Base-by-base conservation (phyloP, 2,329 filamentous ascomycete genomes). In the Apiospora kogelbergensis region DNA sequence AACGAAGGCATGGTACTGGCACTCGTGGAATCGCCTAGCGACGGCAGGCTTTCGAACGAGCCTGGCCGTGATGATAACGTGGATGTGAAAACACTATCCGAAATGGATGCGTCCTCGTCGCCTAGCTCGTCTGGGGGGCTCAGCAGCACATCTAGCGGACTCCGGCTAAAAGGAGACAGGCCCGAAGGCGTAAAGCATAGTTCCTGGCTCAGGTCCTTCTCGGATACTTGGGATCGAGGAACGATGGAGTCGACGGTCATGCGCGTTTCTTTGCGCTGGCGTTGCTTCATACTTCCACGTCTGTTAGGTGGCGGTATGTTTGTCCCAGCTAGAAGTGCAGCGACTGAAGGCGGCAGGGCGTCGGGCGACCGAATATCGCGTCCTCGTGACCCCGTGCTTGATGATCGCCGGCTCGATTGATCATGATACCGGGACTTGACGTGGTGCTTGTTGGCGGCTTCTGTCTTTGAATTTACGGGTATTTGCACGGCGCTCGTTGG, bases 1-100 rank as follows among this genome's bases (percentile, higher is more conserved):
- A 85, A 71, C 6, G 86, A 87, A 1, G 84, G 84, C 3, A 84
- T 72, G 1, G 80, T 76, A 65, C 86, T 85, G 7, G 85, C 87
- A 7, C 81, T 81, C 65, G 85, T 82, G 0, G 88, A 90, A 63
- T 85, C 85, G 57, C 83, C 83, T 9, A 91, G 78, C 1, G 89
- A 91, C 1, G 88, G 88, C 70, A 90, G 83, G 2, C 89, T 91
- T 70, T 90, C 89, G 66, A 86, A 81, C 13, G 89, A 91, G 9
- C 85, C 81, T 1, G 88, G 88, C 67, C 87, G 84, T 1, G 82
- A 85, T 3, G 86, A 89, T 64, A 88, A 76, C 22, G 82, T 78
- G 10, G 85, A 88, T 30, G 84, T 84, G 26, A 84, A 80, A 42
- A 83, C 83, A 76, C 85, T 87, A 68, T 89, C 87, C 73, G 83